Evolutionary conservation across 768 basidiomycete genomes (phyloP).

Genomic region (Hygrocybe coccinea): DNA sequence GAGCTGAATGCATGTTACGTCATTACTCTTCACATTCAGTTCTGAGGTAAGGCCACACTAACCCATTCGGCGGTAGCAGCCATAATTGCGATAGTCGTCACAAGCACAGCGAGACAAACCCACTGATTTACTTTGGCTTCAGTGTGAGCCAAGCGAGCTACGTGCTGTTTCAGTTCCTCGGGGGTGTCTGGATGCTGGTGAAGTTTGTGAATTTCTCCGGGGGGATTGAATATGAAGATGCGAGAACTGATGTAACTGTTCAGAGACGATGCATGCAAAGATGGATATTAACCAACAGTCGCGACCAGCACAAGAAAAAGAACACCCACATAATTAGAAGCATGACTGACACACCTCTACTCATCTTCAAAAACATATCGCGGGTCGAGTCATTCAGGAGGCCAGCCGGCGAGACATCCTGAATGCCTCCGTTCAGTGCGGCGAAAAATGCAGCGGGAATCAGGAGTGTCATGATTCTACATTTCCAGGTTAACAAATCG

Average conservation of each 20-base stretch:
- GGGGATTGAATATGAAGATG: constrained; percentile 66
- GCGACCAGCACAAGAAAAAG: not conserved
- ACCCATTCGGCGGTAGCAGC: constrained; percentile 71
- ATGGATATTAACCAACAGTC: not conserved
- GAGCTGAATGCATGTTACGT: constrained; percentile 43
- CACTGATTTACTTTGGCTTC: constrained; percentile 62
- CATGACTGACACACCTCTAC: constrained; percentile 60
- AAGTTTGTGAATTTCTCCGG: constrained; percentile 50
- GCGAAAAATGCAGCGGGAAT: constrained; percentile 67
- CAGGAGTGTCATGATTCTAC: constrained; percentile 57
- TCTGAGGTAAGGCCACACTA: constrained; percentile 16
- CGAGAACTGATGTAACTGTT: constrained; percentile 61
- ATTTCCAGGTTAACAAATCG: not conserved
- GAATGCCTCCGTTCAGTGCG: constrained; percentile 41
- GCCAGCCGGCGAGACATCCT: constrained; percentile 12
- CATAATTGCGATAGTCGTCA: constrained; percentile 54
- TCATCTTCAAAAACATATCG: constrained; percentile 51
- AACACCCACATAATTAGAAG: constrained; percentile 52
- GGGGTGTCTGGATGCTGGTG: constrained; percentile 42
- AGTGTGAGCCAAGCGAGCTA: constrained; percentile 27
- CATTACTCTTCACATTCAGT: not conserved
- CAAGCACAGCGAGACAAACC: constrained; percentile 51
- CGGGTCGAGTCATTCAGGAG: constrained; percentile 44
- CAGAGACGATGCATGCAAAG: not conserved
- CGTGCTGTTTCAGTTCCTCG: constrained; percentile 38